Evolutionary conservation across 148 eudicot genomes (phyloP).

Genomic region (Polygonum aviculare): DNA sequence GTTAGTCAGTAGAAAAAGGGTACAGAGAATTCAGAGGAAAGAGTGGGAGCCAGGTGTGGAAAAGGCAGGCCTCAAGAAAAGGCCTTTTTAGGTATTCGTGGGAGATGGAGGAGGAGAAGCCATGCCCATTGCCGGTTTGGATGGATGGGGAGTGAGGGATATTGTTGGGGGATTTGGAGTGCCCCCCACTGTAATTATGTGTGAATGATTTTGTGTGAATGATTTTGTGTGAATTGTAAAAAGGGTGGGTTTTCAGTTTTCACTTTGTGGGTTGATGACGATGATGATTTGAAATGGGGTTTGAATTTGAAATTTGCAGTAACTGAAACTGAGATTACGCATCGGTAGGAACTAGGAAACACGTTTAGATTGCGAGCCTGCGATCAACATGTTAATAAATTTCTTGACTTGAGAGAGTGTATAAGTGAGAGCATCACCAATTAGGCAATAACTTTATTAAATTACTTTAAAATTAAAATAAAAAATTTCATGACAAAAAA

Average conservation of each 20-base stretch:
- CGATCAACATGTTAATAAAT: too few relatives aligned
- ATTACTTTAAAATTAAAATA: too few relatives aligned
- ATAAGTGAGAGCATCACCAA: too few relatives aligned
- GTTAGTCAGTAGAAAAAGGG: constrained; percentile 1
- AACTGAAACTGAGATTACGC: neutral
- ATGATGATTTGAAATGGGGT: neutral
- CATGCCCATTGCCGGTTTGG: neutral
- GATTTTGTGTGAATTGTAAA: neutral
- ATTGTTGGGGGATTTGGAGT: neutral
- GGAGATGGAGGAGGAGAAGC: neutral
- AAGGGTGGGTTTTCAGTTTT: neutral
- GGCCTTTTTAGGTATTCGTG: neutral
- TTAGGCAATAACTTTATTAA: too few relatives aligned
- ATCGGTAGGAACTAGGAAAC: neutral
- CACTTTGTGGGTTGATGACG: neutral
- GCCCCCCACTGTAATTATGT: constrained; percentile 5
- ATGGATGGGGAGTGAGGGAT: neutral
- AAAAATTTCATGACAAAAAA: too few relatives aligned
- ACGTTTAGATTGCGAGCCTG: neutral
- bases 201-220: neutral
- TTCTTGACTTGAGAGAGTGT: too few relatives aligned
- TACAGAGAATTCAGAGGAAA: constrained; percentile 1
- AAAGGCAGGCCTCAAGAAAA: neutral
- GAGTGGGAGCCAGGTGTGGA: constrained; percentile 8
- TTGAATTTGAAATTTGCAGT: neutral